Evolutionary conservation across 2,329 filamentous ascomycete genomes (phyloP), one percentile per base, ranked within the genome.

Genomic region (Helotiales sp.): DNA sequence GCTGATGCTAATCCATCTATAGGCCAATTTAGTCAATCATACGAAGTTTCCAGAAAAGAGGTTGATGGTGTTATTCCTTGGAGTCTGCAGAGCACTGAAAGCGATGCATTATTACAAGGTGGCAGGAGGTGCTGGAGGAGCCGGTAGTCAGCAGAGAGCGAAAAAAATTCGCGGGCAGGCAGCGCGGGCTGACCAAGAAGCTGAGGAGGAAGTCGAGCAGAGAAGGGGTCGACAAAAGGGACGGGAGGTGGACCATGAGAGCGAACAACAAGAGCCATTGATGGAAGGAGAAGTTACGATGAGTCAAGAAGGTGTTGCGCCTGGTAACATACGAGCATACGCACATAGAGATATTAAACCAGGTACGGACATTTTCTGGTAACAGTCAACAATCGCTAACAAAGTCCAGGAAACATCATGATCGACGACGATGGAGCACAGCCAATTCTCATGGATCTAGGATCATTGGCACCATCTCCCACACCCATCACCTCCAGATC

Each of bases 261-360:
- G 83, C 46, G 84, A 89, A 63, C 91, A 96, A 73, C 85, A 92
- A 64, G 85, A 90, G 70, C 90, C 91, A 42, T 77, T 97, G 64
- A 91, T 97, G 86, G 88, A 90, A 59, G 85, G 84, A 1, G 90
- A 96, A 71, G 86, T 87, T 31, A 83, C 83, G 15, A 77, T 83
- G 42, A 83, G 83, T 59, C 85, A 89, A 65, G 84, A 87, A 63
- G 87, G 89, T 2, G 81, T 87, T 47, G 82, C 83, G 42, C 84
- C 87, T 9, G 88, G 89, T 13, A 84, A 86, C 57, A 79, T 84
- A 60, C 82, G 90, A 66, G 90, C 92, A 19, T 99, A 96, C 73
- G 90, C 95, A 61, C 95, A 99, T 75, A 82, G 95, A 66, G 95
- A 99, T 75, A 96, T 99, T 73, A 99, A 99, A 75, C 95, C 95